These are phyloP conservation scores for Candida sithepensis DNA, from an alignment of 805 yeast genomes.

Conservation along the genomic window DNA sequence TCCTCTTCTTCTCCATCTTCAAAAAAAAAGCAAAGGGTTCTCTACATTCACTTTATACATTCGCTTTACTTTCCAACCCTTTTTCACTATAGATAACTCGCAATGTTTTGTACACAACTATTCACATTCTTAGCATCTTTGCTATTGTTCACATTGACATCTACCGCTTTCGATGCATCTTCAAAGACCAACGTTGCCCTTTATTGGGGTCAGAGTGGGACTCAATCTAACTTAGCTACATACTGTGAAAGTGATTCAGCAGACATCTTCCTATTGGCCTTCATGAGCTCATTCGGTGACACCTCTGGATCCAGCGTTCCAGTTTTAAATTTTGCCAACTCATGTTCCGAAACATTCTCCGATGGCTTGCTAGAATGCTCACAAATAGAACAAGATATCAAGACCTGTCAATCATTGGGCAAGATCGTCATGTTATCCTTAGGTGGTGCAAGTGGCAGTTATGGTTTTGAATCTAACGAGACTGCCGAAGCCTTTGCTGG, in stretches of 20 bases:
- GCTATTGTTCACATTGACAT: conserved; percentile 15
- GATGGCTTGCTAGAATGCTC: conserved; percentile 42
- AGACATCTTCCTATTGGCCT: conserved; percentile 70
- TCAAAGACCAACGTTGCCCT: conserved; percentile 62
- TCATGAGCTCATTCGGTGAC: conserved; percentile 59
- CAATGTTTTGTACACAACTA: conserved; percentile 4
- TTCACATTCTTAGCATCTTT: conserved; percentile 12
- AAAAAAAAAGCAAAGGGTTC: not conserved
- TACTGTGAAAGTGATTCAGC: conserved; percentile 71
- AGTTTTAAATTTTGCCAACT: conserved; percentile 56
- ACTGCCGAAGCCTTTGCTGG: conserved; percentile 60
- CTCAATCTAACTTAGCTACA: conserved; percentile 40
- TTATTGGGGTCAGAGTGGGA: conserved; percentile 90
- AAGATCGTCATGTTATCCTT: conserved; percentile 74
- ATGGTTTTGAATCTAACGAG: conserved; percentile 47
- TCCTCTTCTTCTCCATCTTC: too few relatives aligned
- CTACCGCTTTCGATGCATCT: conserved; percentile 27
- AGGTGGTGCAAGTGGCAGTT: conserved; percentile 65
- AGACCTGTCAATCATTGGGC: conserved; percentile 74
- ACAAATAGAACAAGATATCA: conserved; percentile 56
- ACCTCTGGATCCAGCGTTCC: conserved; percentile 22
- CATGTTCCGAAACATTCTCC: conserved; percentile 37
- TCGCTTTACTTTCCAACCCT: too few relatives aligned
- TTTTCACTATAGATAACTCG: not conserved
- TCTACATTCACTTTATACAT: not conserved